A percentile compares a stretch with the other conserved stretches of the same genome.
phyloP scores from a whole-genome alignment of 768 basidiomycete genomes.

The Auricularia cornea region DNA sequence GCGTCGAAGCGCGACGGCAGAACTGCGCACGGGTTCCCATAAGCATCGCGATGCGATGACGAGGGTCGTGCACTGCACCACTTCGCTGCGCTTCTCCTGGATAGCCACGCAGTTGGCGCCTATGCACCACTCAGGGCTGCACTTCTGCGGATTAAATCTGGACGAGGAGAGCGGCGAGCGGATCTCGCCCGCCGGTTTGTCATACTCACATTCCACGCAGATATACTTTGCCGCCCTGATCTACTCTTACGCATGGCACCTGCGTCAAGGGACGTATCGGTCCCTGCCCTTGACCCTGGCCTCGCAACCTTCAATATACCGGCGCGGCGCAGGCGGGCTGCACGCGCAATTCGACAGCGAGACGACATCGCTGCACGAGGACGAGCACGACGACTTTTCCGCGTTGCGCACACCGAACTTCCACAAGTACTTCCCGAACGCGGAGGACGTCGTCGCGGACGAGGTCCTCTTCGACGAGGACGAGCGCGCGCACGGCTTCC shows the following conservation, averaged over 20 bases:
- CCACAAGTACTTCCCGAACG: constrained; percentile 27
- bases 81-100: too few species aligned
- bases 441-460: constrained; percentile 39
- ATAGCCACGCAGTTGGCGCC: too few species aligned
- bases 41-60: too few species aligned
- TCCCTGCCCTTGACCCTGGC: constrained; percentile 48
- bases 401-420: background rate
- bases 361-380: constrained; percentile 33
- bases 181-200: background rate
- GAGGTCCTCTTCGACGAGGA: constrained; percentile 50
- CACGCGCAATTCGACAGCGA: background rate
- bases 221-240: constrained; percentile 84
- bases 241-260: constrained; percentile 90
- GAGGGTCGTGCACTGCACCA: too few species aligned
- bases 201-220: constrained; percentile 30
- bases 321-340: background rate
- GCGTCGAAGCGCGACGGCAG: too few species aligned
- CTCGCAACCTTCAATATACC: background rate
- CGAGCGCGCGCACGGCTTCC: constrained; percentile 6
- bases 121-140: too few species aligned
- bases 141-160: too few species aligned
- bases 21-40: too few species aligned
- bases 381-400: constrained; percentile 27
- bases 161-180: too few species aligned
- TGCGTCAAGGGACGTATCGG: constrained; percentile 86